Evolutionary conservation across 768 basidiomycete species (phyloP).

Genomic region (Boletus rubroflammeus): DNA sequence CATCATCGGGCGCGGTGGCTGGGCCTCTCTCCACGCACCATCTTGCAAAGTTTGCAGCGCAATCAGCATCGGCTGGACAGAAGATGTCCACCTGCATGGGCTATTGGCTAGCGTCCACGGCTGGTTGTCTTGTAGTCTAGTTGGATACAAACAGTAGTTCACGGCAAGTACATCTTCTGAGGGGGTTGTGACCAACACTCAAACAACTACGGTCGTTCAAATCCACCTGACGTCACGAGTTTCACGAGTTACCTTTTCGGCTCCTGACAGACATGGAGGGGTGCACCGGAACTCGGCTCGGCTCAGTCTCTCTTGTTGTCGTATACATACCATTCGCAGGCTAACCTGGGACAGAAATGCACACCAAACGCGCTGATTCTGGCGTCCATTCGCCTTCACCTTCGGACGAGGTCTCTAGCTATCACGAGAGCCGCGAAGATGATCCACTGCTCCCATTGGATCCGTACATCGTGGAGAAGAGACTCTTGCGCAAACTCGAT

Average conservation of each 20-base stretch:
- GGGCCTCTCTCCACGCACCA: no score
- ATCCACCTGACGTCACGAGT: background rate
- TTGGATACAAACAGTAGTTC: no score
- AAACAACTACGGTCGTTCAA: background rate
- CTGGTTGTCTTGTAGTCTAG: no score
- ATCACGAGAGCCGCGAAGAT: constrained; percentile 9
- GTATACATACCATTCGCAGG: background rate
- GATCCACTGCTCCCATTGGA: constrained; percentile 20
- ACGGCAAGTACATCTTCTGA: no score
- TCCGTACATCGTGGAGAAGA: constrained; percentile 40
- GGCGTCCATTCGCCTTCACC: constrained; percentile 1
- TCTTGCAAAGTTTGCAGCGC: no score
- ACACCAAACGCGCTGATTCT: constrained; percentile 13
- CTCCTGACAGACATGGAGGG: background rate
- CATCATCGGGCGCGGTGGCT: no score
- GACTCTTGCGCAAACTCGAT: constrained; percentile 63
- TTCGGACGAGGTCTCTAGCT: constrained; percentile 1
- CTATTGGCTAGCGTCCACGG: no score
- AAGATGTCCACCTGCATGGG: no score
- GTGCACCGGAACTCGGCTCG: background rate
- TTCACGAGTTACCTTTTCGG: background rate
- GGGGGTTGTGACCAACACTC: no score
- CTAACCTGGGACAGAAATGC: constrained; percentile 9
- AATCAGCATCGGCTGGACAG: no score
- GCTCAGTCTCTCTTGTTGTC: background rate